Evolutionary conservation across 2,329 filamentous ascomycete genomes (phyloP), one percentile per base, ranked within the genome.

Genomic region (Talaromyces sp.): DNA sequence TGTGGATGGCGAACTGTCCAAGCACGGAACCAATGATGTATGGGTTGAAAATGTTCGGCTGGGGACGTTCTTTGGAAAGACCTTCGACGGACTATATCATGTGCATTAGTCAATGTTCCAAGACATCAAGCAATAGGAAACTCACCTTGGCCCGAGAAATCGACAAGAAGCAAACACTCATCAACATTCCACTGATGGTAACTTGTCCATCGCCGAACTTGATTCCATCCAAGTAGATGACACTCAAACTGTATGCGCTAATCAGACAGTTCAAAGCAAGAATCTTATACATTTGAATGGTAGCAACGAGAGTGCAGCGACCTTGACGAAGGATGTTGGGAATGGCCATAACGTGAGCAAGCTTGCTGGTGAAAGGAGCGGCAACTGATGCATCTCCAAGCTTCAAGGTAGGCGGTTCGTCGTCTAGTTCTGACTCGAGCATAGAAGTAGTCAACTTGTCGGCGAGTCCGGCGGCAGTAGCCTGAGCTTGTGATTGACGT

Each of bases 211-310:
- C 95, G 64, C 95, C 93, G 75, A 99, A 99, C 82, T 99, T 99
- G 84, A 99, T 99, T 68, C 95, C 95, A 73, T 98, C 94, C 1
- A 99, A 87, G 75, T 99, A 99, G 65, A 99, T 84, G 19, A 99
- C 95, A 77, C 91, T 96, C 75, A 99, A 81, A 78, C 92, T 97
- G 87, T 99, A 99, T 43, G 95, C 95, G 71, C 92, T 97, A 76
- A 99, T 99, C 71, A 99, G 84, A 77, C 95, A 99, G 83, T 99
- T 99, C 66, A 99, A 83, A 8, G 95, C 95, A 60, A 99, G 87
- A 72, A 99, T 99, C 85, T 97, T 99, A 88, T 99, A 99, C 94
- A 99, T 99, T 83, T 99, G 95, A 69, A 99, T 98, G 0, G 95
- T 99, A 37, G 95, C 95, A 63, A 99, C 95, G 22, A 99, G 87